These are phyloP conservation scores for Deakozyma indianensis DNA, from an alignment of 805 yeast species.

Conservation along the genomic window DNA sequence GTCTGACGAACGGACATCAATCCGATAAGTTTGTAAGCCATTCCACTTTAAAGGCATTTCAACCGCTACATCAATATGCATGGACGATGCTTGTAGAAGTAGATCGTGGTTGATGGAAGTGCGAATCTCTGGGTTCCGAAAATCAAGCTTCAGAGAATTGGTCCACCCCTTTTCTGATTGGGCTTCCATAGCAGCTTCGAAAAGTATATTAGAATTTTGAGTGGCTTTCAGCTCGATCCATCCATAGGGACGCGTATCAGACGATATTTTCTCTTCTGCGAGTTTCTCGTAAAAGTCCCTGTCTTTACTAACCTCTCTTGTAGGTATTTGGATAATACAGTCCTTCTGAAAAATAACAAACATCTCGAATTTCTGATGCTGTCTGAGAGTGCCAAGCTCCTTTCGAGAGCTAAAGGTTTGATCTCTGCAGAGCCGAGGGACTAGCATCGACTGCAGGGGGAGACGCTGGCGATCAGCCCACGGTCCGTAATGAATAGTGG, in stretches of 20 bases:
- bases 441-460: conserved; percentile 46
- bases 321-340: conserved; percentile 58
- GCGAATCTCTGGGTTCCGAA: conserved; percentile 48
- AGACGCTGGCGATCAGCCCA: conserved; percentile 86
- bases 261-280: conserved; percentile 3
- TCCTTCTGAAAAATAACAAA: conserved; percentile 34
- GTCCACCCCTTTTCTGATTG: conserved; percentile 36
- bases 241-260: conserved; percentile 53
- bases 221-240: conserved; percentile 71
- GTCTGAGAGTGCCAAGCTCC: not conserved
- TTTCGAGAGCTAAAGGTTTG: not conserved
- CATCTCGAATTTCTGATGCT: conserved; percentile 27
- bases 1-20: conserved; percentile 37
- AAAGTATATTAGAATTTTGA: conserved; percentile 34
- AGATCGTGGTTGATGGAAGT: conserved; percentile 85
- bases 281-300: conserved; percentile 22
- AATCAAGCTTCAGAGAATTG: conserved; percentile 30
- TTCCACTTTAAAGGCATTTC: conserved; percentile 78
- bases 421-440: conserved; percentile 43
- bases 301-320: conserved; percentile 75
- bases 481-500: conserved; percentile 77
- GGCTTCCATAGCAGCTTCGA: conserved; percentile 38
- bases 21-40: conserved; percentile 55
- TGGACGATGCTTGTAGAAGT: conserved; percentile 46
- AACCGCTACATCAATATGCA: conserved; percentile 38